Base-by-base conservation (phyloP, 805 yeast genomes). In the Kuraishia ogatae region DNA sequence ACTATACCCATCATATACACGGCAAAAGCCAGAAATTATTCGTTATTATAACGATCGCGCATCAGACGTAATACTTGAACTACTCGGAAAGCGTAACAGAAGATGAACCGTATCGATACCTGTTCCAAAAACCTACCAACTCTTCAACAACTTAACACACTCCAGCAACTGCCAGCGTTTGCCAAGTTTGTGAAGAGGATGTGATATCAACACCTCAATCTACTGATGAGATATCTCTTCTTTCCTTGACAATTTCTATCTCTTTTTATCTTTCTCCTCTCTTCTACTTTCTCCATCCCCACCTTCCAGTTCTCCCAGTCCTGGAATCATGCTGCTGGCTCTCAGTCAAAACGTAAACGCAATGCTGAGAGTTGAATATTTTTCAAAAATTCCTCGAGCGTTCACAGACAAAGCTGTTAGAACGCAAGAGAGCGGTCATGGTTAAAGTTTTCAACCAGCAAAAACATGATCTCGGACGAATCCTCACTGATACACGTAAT, bases 401-500 rank as follows among this genome's bases (percentile, higher is more conserved):
- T 66, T 69, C 72, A 80, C 81, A 80, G 79, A 73, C 71, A 63
- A 59, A 56, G 64, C 61, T 62, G 66, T 58, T 63, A 60, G 69
- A 66, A 65, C 70, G 69, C 70, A 70, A 71, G 82, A 82, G 84
- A 85, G 83, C 80, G 81, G 86, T 96, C 92, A 82, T 74, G 92
- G 94, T 87, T 86, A 84, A 83, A 89, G 92, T 89, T 94, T 93
- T 94, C 97, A 94, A 93, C 97, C 96, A 93, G 99, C 99, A 93
- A 93, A 93, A 89, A 94, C 98, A 93, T 96, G 96, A 92, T 91
- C 99, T 93, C 99, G 98, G 99, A 94, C 97, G 97, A 92, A 91
- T 94, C 99, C 98, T 93, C 99, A 93, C 97, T 92, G 98, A 93
- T 91, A 90, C 96, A 96, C 97, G 98, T 94, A 93, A 91, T 93